Conservation (phyloP, 805 yeast species). For the Zygoascus tannicola region DNA sequence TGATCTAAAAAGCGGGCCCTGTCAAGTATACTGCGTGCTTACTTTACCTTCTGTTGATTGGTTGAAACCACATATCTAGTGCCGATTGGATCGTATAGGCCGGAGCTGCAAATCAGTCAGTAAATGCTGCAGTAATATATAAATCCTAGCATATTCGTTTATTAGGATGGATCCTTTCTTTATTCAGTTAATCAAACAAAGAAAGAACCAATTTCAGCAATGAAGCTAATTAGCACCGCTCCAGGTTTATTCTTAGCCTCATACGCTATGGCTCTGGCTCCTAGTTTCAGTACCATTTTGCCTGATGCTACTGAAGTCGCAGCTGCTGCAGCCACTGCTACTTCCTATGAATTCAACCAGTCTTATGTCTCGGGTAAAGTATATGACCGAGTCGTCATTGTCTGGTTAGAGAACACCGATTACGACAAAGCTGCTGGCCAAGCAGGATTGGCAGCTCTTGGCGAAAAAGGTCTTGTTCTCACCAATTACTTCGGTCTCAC, state of each 20-base stretch:
- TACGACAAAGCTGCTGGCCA: conserved; percentile 42
- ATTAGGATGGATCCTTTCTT: no score
- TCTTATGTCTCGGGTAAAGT: conserved; percentile 33
- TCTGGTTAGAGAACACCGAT: conserved; percentile 46
- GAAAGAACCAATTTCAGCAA: no score
- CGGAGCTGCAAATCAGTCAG: no score
- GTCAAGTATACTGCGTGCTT: not conserved
- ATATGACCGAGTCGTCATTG: conserved; percentile 34
- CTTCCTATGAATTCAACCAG: conserved; percentile 24
- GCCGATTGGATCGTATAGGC: no score
- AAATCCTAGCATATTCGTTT: no score
- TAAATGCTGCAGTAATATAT: no score
- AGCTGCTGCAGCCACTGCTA: conserved; percentile 32
- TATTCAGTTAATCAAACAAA: no score
- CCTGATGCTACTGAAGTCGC: conserved; percentile 31
- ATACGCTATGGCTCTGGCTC: conserved; percentile 8
- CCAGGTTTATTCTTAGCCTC: not conserved
- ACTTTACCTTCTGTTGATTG: not conserved
- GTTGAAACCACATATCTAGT: not conserved
- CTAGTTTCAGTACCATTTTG: conserved; percentile 25
- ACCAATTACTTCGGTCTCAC: conserved; percentile 45
- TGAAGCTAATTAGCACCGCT: no score
- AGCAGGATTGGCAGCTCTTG: conserved; percentile 35
- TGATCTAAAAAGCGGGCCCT: no score
- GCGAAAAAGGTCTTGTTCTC: conserved; percentile 37